phyloP scores from a whole-genome alignment of 306 rosid species.

The Lathyrus tuberosus region DNA sequence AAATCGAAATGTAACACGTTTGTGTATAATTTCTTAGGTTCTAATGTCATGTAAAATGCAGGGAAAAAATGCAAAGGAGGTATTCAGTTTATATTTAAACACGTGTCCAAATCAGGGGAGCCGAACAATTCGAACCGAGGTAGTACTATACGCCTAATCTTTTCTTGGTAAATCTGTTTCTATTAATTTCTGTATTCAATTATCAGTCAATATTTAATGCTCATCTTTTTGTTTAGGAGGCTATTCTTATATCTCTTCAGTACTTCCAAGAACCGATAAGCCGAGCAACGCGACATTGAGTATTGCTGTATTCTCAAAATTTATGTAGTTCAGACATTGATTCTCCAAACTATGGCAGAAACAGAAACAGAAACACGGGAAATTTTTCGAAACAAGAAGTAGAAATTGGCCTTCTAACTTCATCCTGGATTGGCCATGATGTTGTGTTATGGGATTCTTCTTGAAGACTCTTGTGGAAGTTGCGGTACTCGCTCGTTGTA shows the following conservation, averaged over 20 bases:
- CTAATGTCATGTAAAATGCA: constrained; percentile 29
- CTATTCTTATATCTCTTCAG: constrained; percentile 88
- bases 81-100: constrained; percentile 69
- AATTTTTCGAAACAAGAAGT: constrained; percentile 10
- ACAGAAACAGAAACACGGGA: constrained; percentile 25
- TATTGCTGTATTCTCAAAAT: constrained; percentile 32
- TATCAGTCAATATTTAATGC: constrained; percentile 19
- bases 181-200: background rate
- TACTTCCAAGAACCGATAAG: constrained; percentile 86
- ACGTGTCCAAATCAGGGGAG: constrained; percentile 97
- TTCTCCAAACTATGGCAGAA: constrained; percentile 31
- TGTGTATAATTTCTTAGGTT: background rate
- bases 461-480: background rate
- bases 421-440: constrained; percentile 21
- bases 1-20: background rate
- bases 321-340: constrained; percentile 12
- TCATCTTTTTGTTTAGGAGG: constrained; percentile 64
- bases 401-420: background rate
- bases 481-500: background rate
- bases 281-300: constrained; percentile 58
- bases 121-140: constrained; percentile 93
- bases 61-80: constrained; percentile 65
- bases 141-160: constrained; percentile 50
- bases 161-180: background rate
- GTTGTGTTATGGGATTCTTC: constrained; percentile 6